phyloP scores from a whole-genome alignment of 1,284 basidiomycete genomes.

The Tylopilus sp. region DNA sequence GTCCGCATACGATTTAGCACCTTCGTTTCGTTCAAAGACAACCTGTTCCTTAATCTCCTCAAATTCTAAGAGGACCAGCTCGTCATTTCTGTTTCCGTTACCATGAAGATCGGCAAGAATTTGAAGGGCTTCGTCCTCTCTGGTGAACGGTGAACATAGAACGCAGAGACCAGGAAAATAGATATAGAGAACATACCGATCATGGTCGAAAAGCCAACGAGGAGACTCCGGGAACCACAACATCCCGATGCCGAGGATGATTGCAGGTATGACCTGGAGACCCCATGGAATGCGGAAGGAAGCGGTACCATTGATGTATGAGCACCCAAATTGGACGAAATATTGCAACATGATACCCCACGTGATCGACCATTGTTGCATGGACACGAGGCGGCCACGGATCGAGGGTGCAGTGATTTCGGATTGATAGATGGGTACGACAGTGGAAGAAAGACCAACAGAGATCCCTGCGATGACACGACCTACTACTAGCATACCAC shows the following conservation, averaged over 20 bases:
- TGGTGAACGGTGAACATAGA: constrained; percentile 25
- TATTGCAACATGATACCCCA: constrained; percentile 76
- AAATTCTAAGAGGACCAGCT: constrained; percentile 75
- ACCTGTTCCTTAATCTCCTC: constrained; percentile 79
- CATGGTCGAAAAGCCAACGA: constrained; percentile 66
- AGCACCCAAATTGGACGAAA: constrained; percentile 74
- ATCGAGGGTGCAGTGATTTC: constrained; percentile 69
- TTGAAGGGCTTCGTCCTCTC: constrained; percentile 69
- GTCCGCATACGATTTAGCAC: constrained; percentile 70
- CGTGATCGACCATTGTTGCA: constrained; percentile 79
- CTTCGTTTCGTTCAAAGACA: constrained; percentile 64
- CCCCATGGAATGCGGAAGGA: constrained; percentile 82
- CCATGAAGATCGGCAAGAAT: constrained; percentile 82
- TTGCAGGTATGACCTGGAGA: constrained; percentile 73
- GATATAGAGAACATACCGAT: constrained; percentile 37
- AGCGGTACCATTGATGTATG: constrained; percentile 65
- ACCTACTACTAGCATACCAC: constrained; percentile 66
- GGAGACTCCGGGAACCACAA: constrained; percentile 64
- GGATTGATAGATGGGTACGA: constrained; percentile 72
- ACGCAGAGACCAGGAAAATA: not conserved
- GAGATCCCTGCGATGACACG: constrained; percentile 63
- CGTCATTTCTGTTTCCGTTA: constrained; percentile 58
- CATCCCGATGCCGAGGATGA: constrained; percentile 71
- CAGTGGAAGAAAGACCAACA: constrained; percentile 56
- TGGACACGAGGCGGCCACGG: constrained; percentile 71